Conservation (phyloP, 1,284 basidiomycete species). For the Somion occarium region DNA sequence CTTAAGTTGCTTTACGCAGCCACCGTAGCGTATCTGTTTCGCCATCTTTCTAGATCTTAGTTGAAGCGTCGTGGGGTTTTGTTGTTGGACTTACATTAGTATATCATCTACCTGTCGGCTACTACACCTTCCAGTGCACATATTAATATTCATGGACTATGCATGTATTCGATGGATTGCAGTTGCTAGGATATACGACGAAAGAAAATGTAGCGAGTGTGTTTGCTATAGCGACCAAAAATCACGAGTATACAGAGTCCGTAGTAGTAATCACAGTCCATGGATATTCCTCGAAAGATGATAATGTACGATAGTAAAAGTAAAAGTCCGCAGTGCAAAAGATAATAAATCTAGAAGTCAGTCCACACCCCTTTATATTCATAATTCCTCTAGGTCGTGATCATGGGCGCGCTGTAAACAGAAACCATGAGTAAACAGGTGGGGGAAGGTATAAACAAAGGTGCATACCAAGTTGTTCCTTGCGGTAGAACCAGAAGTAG, state of each 20-base stretch:
- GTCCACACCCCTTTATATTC: constrained; percentile 9
- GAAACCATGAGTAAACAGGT: constrained; percentile 7
- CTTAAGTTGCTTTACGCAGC: too few relatives aligned
- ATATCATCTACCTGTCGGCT: too few relatives aligned
- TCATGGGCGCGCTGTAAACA: constrained; percentile 34
- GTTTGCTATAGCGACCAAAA: constrained; percentile 7
- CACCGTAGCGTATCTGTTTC: too few relatives aligned
- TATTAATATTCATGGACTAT: too few relatives aligned
- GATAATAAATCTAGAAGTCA: constrained; percentile 9
- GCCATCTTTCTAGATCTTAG: too few relatives aligned
- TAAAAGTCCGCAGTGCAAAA: constrained; percentile 14
- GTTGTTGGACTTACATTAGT: too few relatives aligned
- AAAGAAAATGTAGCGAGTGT: constrained; percentile 25
- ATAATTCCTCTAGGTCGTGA: constrained; percentile 25
- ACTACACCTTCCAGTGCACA: too few relatives aligned
- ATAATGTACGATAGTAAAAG: constrained; percentile 16
- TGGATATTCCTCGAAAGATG: constrained; percentile 8
- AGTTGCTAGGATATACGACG: neutral
- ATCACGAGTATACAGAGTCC: constrained; percentile 8
- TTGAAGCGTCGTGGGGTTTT: too few relatives aligned
- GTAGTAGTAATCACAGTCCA: constrained; percentile 5
- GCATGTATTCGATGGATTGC: neutral
- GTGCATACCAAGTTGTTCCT: constrained; percentile 71
- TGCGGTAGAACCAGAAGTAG: constrained; percentile 94
- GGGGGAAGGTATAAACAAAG: neutral